These are phyloP conservation scores for Solanum aculeatissimum DNA, from an alignment of 305 asterid species.

Conservation along the genomic window DNA sequence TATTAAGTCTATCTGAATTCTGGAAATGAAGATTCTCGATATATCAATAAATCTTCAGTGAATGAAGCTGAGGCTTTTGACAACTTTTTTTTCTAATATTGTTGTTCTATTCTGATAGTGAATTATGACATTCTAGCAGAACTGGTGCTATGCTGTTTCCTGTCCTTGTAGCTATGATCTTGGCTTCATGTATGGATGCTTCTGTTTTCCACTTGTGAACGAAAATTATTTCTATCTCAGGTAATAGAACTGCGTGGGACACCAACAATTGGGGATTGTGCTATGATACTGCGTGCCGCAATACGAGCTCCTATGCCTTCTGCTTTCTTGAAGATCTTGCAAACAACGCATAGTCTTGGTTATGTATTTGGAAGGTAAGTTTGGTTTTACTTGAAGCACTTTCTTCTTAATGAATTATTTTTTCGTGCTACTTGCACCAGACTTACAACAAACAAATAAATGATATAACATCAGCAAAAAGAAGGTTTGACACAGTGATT, in stretches of 20 bases:
- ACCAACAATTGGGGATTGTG: constrained; percentile 93
- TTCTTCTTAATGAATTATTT: neutral
- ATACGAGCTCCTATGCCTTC: constrained; percentile 94
- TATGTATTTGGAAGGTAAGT: constrained; percentile 72
- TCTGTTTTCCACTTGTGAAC: constrained; percentile 2
- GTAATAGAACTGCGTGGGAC: constrained; percentile 89
- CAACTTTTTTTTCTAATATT: neutral
- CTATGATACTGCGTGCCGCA: constrained; percentile 90
- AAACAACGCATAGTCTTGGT: constrained; percentile 70
- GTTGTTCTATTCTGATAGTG: neutral
- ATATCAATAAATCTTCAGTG: neutral
- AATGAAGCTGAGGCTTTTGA: neutral
- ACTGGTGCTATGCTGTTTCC: neutral
- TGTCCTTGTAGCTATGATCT: neutral
- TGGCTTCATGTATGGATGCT: neutral
- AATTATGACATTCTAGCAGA: neutral
- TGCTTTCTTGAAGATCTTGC: constrained; percentile 85
- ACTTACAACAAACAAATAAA: neutral
- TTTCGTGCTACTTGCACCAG: neutral
- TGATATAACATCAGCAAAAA: neutral
- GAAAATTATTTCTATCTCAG: constrained; percentile 26
- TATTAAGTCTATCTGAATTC: neutral
- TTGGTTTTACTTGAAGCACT: neutral
- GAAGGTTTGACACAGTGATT: neutral
- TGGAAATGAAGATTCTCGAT: neutral